Evolutionary conservation across 116 monocot genomes (phyloP).

Genomic region (Zostera marina): DNA sequence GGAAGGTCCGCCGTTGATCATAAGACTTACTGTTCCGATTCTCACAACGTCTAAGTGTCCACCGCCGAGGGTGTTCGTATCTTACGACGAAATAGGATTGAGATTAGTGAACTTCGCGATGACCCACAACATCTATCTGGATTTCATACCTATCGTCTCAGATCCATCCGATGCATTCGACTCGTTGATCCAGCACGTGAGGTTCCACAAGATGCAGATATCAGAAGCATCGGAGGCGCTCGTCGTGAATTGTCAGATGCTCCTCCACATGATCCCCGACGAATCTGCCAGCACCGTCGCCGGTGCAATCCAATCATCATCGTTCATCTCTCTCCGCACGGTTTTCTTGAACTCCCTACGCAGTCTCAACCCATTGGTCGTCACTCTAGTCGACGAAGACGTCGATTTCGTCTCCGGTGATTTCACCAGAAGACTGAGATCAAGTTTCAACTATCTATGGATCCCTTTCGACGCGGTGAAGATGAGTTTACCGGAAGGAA

Average conservation of each 20-base stretch:
- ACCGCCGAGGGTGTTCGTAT: conserved; percentile 17
- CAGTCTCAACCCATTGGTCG: conserved; percentile 26
- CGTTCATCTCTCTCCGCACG: conserved; percentile 8
- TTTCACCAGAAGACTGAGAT: conserved; percentile 30
- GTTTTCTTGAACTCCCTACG: conserved; percentile 31
- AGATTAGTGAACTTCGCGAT: conserved; percentile 53
- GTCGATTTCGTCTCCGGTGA: conserved; percentile 32
- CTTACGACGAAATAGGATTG: conserved; percentile 37
- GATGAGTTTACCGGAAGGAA: conserved; percentile 36
- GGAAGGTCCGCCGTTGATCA: conserved; percentile 39
- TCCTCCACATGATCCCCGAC: conserved; percentile 30
- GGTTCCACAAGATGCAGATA: conserved; percentile 15
- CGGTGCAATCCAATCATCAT: conserved; percentile 4
- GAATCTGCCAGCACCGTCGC: conserved; percentile 14
- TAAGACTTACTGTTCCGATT: conserved; percentile 35
- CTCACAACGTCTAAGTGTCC: conserved; percentile 7
- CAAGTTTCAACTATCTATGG: conserved; percentile 76
- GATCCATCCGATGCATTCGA: conserved; percentile 10
- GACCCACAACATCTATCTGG: conserved; percentile 36
- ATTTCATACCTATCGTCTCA: conserved; percentile 35
- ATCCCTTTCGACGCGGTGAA: conserved; percentile 67
- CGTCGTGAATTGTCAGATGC: conserved; percentile 68
- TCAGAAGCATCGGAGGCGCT: conserved; percentile 31
- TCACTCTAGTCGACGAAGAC: conserved; percentile 64
- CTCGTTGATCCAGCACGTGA: conserved; percentile 15